Conservation (phyloP, 306 rosid species). For the Citrullus amarus region DNA sequence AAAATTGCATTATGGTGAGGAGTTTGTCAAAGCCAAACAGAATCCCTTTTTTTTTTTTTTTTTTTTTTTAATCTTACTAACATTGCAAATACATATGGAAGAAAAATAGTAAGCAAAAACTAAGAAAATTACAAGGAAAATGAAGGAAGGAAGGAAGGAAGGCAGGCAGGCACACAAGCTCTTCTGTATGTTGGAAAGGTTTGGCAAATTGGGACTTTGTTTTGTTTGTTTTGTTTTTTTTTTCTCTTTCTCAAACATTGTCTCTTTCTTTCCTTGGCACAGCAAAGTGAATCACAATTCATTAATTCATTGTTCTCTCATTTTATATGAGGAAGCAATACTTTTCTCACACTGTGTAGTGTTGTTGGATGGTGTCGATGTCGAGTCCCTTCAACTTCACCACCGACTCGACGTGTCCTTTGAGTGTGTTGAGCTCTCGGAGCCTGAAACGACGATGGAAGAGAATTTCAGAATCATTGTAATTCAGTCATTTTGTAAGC, state of each 20-base stretch:
- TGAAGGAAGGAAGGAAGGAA: not conserved
- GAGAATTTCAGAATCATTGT: not conserved
- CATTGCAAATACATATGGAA: slow-evolving; percentile 6
- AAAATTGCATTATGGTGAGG: slow-evolving; percentile 1
- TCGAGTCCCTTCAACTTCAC: slow-evolving; percentile 94
- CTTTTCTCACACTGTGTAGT: slow-evolving; percentile 66
- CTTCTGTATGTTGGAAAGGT: slow-evolving; percentile 8
- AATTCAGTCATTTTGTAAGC: not conserved
- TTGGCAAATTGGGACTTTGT: not conserved
- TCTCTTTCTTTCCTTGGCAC: slow-evolving; percentile 3
- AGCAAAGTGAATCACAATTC: slow-evolving; percentile 2
- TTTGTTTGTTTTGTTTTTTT: not conserved
- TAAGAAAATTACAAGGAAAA: slow-evolving; percentile 12
- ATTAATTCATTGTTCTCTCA: not conserved
- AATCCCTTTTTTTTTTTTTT: not conserved
- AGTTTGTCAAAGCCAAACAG: not conserved
- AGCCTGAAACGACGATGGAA: slow-evolving; percentile 33
- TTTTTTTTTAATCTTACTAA: not conserved
- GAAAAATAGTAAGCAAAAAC: slow-evolving; percentile 12
- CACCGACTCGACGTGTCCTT: slow-evolving; percentile 97
- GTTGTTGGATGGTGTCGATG: slow-evolving; percentile 91
- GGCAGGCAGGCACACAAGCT: not conserved
- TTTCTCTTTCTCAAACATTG: slow-evolving; percentile 3
- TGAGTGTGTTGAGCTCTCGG: slow-evolving; percentile 88
- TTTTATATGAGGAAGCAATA: not conserved